Conservation (phyloP, 2,329 filamentous ascomycete genomes). For the Daldinia sp. region DNA sequence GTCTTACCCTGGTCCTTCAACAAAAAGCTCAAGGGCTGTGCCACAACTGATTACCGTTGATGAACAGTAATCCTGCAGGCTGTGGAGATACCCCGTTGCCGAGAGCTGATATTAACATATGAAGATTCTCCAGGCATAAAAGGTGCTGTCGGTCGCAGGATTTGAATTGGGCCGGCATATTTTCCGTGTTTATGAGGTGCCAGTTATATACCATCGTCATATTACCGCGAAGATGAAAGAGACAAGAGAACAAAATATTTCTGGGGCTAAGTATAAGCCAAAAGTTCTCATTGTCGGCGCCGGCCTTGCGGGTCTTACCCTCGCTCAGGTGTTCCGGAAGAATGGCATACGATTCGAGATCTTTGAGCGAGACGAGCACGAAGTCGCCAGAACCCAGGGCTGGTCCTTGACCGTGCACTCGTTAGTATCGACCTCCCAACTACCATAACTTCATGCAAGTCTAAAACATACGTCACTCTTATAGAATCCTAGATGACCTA, state of each 20-base stretch:
- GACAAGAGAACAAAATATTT: constrained; percentile 22
- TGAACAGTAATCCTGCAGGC: not conserved
- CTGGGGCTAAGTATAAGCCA: constrained; percentile 24
- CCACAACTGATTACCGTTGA: not conserved
- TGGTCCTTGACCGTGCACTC: constrained; percentile 38
- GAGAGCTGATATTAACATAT: constrained; percentile 5
- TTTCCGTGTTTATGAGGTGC: not conserved
- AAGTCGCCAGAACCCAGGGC: constrained; percentile 33
- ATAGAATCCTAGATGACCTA: constrained; percentile 32
- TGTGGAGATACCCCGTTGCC: constrained; percentile 31
- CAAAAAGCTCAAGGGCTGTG: not conserved
- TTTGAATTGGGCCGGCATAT: not conserved
- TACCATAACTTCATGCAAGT: not conserved
- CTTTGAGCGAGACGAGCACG: constrained; percentile 37
- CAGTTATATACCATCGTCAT: not conserved
- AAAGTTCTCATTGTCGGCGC: constrained; percentile 38
- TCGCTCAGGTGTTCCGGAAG: constrained; percentile 38
- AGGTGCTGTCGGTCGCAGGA: not conserved
- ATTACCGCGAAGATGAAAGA: constrained; percentile 21
- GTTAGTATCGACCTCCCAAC: constrained; percentile 15
- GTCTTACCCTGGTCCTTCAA: not conserved
- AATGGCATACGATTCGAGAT: constrained; percentile 37
- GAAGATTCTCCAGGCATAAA: constrained; percentile 18
- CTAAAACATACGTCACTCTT: constrained; percentile 4
- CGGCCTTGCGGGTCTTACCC: constrained; percentile 37